Base-by-base conservation (phyloP, 1,284 basidiomycete species). In the Cutaneotrichosporon sp. region DNA sequence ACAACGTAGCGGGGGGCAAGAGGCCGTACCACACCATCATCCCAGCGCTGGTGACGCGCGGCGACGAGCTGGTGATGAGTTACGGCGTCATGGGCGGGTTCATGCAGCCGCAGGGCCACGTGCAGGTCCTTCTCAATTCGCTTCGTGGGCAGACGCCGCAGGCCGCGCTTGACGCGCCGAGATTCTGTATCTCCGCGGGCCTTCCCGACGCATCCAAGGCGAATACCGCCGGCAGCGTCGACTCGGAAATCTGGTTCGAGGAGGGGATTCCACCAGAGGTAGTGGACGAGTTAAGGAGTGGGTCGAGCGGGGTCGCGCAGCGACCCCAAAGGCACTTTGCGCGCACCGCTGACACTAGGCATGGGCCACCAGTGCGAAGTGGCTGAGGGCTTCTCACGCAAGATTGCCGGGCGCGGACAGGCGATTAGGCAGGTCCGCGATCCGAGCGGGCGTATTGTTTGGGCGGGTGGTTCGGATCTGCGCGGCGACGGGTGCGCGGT, bases 11-110 rank as follows among this genome's bases (percentile, higher is more conserved):
- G 80, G 86, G 86, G 21, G 83, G 86, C 8, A 96, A 96, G 77
- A 80, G 90, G 15, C 91, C 92, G 2, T 96, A 93, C 72, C 92
- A 97, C 69, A 97, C 92, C 7, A 97, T 96, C 66, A 93, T 94
- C 58, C 55, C 94, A 7, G 89, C 88, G 2, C 81, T 96, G 77
- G 92, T 84, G 0, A 86, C 87, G 1, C 50, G 51, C 40, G 84
- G 82, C 2, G 81, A 86, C 56, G 89, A 93, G 42, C 78, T 97
- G 2, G 92, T 91, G 77, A 75, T 96, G 64, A 84, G 83, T 52
- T 93, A 86, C 62, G 90, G 91, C 47, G 90, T 93, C 18, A 94
- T 94, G 91, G 90, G 89, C 21, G 70, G 59, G 4, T 57, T 55
- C 33, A 60, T 57, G 55, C 59, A 60, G 51, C 59, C 59, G 1